Percentiles rank a stretch among this genome's conserved stretches.
phyloP scores from a whole-genome alignment of 768 basidiomycete genomes.

The Suillus clintonianus region DNA sequence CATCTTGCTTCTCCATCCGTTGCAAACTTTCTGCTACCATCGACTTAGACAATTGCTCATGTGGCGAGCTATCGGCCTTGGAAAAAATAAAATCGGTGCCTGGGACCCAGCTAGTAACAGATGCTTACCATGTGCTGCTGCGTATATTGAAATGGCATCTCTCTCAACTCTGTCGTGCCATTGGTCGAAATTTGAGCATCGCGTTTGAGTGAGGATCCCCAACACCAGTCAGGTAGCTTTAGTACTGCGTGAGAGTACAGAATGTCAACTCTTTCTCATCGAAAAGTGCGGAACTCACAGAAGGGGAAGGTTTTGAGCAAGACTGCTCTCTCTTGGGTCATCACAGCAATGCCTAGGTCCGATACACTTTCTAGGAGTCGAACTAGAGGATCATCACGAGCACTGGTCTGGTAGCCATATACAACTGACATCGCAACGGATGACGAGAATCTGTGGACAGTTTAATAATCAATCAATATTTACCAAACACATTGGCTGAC shows the following conservation, averaged over 20 bases:
- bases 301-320: constrained; percentile 6
- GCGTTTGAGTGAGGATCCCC: constrained; percentile 10
- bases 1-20: constrained; percentile 10
- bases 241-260: constrained; percentile 1
- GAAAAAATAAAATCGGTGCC: no score
- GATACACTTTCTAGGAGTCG: background rate
- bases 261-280: background rate
- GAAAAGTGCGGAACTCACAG: constrained; percentile 8
- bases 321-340: constrained; percentile 1
- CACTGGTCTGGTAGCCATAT: constrained; percentile 2
- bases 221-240: constrained; percentile 13
- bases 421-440: constrained; percentile 1
- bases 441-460: constrained; percentile 12
- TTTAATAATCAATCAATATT: background rate
- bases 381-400: constrained; percentile 2
- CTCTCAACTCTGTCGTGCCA: background rate
- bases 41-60: background rate
- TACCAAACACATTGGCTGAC: constrained; percentile 2
- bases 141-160: constrained; percentile 6
- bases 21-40: constrained; percentile 27
- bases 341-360: background rate
- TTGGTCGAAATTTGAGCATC: background rate
- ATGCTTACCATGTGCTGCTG: no score
- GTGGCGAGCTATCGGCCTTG: background rate
- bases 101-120: no score